Conservation (phyloP, 805 yeast genomes). For the Wickerhamomyces subpelliculosus region DNA sequence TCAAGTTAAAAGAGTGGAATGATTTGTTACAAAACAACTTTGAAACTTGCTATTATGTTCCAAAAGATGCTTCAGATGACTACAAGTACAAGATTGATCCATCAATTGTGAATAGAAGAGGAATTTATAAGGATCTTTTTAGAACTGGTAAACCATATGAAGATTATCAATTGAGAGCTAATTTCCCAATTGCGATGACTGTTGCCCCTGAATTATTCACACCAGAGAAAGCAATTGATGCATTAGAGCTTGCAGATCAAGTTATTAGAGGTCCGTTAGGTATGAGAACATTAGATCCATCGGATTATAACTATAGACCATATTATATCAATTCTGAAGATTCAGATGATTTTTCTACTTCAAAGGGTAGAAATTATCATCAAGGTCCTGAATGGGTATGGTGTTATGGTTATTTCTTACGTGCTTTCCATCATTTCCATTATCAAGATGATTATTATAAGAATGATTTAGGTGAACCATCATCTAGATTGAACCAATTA, state of each 20-base stretch:
- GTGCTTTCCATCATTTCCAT: constrained; percentile 64
- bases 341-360: constrained; percentile 78
- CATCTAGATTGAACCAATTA: constrained; percentile 48
- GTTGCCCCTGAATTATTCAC: constrained; percentile 91
- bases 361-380: constrained; percentile 94
- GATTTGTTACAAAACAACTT: constrained; percentile 59
- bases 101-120: constrained; percentile 73
- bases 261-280: constrained; percentile 85
- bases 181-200: constrained; percentile 87
- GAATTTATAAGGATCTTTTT: constrained; percentile 86
- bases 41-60: constrained; percentile 75
- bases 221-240: constrained; percentile 49
- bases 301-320: constrained; percentile 88
- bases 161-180: constrained; percentile 90
- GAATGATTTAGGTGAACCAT: constrained; percentile 29
- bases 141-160: constrained; percentile 81
- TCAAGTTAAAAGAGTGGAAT: constrained; percentile 70
- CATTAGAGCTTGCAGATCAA: constrained; percentile 65
- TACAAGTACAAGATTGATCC: constrained; percentile 52
- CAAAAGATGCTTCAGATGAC: constrained; percentile 59
- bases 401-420: constrained; percentile 79
- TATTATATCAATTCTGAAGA: constrained; percentile 78
- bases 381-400: constrained; percentile 99
- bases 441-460: constrained; percentile 30
- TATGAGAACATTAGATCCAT: constrained; percentile 86